Conservation (phyloP, 2,329 filamentous ascomycete species). For the Penicillium oxalicum region DNA sequence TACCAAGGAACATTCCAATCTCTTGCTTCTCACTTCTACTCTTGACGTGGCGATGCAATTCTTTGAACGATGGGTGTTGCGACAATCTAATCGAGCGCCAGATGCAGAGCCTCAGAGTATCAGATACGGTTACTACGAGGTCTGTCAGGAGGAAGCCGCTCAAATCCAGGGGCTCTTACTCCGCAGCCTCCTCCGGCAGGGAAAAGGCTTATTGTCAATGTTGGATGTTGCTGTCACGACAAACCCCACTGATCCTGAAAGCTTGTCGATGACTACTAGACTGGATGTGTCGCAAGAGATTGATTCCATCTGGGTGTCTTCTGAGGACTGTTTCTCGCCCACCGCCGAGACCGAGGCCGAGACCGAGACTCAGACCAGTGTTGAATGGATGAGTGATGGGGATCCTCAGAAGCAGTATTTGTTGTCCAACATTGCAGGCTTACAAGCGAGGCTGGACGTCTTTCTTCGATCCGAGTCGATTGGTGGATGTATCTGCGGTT, state of each 20-base stretch:
- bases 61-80: constrained; percentile 29
- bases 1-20: constrained; percentile 25
- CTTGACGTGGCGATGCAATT: constrained; percentile 28
- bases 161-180: constrained; percentile 26
- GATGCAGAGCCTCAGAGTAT: constrained; percentile 16
- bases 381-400: constrained; percentile 1
- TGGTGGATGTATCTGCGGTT: constrained; percentile 25
- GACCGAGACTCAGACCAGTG: constrained; percentile 3
- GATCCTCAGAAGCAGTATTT: constrained; percentile 18
- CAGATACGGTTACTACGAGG: constrained; percentile 30
- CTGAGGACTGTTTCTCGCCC: constrained; percentile 4
- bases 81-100: constrained; percentile 14
- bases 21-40: constrained; percentile 26
- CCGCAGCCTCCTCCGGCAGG: constrained; percentile 24
- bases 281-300: constrained; percentile 3
- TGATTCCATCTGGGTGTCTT: constrained; percentile 7
- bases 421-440: constrained; percentile 24
- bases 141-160: constrained; percentile 23
- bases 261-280: constrained; percentile 1
- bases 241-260: constrained; percentile 6
- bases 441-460: constrained; percentile 25
- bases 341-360: not conserved
- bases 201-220: constrained; percentile 21
- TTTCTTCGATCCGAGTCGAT: constrained; percentile 24
- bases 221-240: constrained; percentile 18